phyloP scores from a whole-genome alignment of 2,329 filamentous ascomycete genomes.

The Emergomyces pasteurianus region DNA sequence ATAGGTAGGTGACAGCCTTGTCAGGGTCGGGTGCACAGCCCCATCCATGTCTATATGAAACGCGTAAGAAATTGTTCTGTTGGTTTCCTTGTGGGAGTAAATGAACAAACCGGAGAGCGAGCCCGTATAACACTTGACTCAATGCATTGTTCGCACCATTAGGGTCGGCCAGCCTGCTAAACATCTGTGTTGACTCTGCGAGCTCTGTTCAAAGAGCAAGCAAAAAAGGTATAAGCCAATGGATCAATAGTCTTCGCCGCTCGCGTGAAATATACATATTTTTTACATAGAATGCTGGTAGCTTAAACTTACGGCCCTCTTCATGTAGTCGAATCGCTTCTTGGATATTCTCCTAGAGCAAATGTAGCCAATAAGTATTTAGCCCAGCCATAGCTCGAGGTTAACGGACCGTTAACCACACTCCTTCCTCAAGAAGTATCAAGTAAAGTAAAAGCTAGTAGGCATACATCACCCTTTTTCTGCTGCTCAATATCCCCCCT shows the following conservation, averaged over 20 bases:
- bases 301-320: constrained; percentile 43
- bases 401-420: background rate
- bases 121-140: constrained; percentile 89
- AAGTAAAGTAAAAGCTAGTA: background rate
- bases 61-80: constrained; percentile 11
- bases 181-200: constrained; percentile 68
- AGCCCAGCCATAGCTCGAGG: background rate
- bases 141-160: constrained; percentile 80
- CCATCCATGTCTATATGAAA: constrained; percentile 70
- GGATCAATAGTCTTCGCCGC: background rate
- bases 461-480: constrained; percentile 24
- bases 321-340: constrained; percentile 94
- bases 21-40: constrained; percentile 63
- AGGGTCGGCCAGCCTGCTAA: constrained; percentile 71
- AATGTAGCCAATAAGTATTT: background rate
- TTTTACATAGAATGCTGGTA: background rate
- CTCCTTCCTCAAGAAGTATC: background rate
- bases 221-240: constrained; percentile 3
- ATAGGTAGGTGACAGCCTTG: constrained; percentile 71
- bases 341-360: constrained; percentile 55
- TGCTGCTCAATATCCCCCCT: constrained; percentile 22
- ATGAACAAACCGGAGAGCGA: constrained; percentile 62
- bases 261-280: background rate
- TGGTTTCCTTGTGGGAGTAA: constrained; percentile 1
- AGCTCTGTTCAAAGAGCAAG: constrained; percentile 41